Evolutionary conservation across 768 basidiomycete species (phyloP).

Genomic region (Zangia roseola): DNA sequence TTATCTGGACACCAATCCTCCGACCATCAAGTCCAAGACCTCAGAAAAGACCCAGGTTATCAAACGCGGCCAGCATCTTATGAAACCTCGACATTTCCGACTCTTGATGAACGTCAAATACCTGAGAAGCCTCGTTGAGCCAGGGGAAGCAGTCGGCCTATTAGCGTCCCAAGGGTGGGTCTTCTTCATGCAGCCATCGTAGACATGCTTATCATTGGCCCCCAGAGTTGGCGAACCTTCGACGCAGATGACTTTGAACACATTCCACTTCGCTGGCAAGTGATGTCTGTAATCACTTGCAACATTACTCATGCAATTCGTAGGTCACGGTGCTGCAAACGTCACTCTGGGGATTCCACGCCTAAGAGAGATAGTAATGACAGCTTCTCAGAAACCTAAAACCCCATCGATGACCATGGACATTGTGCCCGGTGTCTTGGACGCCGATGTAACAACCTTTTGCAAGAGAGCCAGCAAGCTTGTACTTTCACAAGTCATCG

Average conservation of each 20-base stretch:
- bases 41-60: constrained; percentile 39
- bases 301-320: constrained; percentile 5
- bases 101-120: constrained; percentile 90
- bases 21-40: constrained; percentile 43
- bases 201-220: constrained; percentile 1
- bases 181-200: neutral
- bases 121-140: constrained; percentile 89
- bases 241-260: constrained; percentile 99
- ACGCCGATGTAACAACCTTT: constrained; percentile 66
- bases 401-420: constrained; percentile 96
- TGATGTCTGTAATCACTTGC: constrained; percentile 2
- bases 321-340: constrained; percentile 98
- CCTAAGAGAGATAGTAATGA: constrained; percentile 98
- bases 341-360: constrained; percentile 99
- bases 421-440: constrained; percentile 51
- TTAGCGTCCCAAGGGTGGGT: constrained; percentile 94
- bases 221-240: constrained; percentile 95
- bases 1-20: constrained; percentile 77
- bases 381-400: constrained; percentile 91
- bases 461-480: constrained; percentile 88
- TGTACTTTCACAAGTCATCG: constrained; percentile 84
- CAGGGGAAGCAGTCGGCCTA: constrained; percentile 97
- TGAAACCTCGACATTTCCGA: constrained; percentile 63
- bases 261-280: constrained; percentile 97
- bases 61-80: constrained; percentile 45